Evolutionary conservation across 164 flowering plant species (phyloP).

Genomic region (Vitis riparia): DNA sequence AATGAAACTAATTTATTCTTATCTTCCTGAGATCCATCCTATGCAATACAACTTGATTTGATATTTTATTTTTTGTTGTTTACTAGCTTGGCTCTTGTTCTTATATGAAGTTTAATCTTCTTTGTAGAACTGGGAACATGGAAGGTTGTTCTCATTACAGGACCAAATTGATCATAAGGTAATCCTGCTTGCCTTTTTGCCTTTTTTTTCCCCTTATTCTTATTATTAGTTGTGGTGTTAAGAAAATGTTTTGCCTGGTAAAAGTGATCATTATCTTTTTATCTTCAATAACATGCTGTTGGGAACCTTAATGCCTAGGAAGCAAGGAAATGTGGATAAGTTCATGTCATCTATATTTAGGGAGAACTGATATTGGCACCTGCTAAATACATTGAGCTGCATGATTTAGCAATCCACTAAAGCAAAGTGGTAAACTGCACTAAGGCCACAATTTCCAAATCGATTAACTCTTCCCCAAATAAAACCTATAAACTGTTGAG

Average conservation of each 20-base stretch:
- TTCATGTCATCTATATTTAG: not conserved
- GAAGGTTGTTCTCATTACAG: slow-evolving; percentile 74
- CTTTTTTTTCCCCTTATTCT: too few species aligned
- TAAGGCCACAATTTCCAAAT: too few species aligned
- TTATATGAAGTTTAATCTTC: not conserved
- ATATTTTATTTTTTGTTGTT: not conserved
- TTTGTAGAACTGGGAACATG: slow-evolving; percentile 69
- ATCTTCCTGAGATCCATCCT: not conserved
- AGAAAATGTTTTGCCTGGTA: not conserved
- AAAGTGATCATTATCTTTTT: not conserved
- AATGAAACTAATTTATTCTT: not conserved
- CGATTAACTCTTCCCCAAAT: not conserved
- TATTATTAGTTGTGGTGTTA: too few species aligned
- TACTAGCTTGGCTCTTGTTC: not conserved
- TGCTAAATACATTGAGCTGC: not conserved
- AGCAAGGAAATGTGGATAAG: not conserved
- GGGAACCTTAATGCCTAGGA: not conserved
- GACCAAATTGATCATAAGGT: slow-evolving; percentile 96
- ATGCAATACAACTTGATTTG: not conserved
- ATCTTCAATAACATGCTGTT: not conserved
- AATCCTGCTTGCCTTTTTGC: not conserved
- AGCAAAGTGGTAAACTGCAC: too few species aligned
- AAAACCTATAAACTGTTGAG: not conserved
- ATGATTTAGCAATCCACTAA: not conserved
- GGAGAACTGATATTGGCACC: not conserved